These are phyloP conservation scores for Naganishia friedmannii DNA, from an alignment of 768 basidiomycete genomes.

Conservation along the genomic window DNA sequence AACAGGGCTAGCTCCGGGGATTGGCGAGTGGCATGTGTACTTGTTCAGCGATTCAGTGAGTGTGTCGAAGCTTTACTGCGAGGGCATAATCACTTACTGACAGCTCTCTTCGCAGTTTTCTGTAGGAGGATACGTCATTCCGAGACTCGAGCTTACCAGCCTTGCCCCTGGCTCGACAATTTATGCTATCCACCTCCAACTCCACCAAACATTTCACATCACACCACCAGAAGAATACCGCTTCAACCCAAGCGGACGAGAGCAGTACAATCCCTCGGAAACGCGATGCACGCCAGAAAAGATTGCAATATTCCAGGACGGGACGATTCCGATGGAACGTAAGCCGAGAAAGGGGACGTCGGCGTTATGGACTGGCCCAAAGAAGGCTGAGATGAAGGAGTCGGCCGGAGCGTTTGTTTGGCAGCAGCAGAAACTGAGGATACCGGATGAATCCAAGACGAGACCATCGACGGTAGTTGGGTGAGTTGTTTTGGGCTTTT, in stretches of 20 bases:
- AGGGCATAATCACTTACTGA: too few relatives aligned
- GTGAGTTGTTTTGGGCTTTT: not conserved
- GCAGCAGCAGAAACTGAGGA: constrained; percentile 16
- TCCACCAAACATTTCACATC: constrained; percentile 15
- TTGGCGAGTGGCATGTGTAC: constrained; percentile 20
- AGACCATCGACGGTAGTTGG: constrained; percentile 19
- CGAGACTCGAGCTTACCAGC: constrained; percentile 1
- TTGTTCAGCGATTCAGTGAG: constrained; percentile 16
- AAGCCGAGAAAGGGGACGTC: constrained; percentile 4
- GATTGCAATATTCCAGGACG: constrained; percentile 7
- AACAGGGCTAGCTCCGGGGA: constrained; percentile 1
- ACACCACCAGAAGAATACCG: constrained; percentile 19
- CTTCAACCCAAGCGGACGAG: constrained; percentile 21
- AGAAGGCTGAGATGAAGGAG: not conserved
- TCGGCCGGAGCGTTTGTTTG: constrained; percentile 2
- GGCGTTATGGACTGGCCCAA: constrained; percentile 6
- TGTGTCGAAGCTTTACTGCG: too few relatives aligned
- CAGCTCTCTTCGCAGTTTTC: not conserved
- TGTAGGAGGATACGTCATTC: constrained; percentile 12
- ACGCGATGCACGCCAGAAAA: constrained; percentile 13
- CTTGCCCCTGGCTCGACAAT: constrained; percentile 4
- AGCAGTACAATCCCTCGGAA: constrained; percentile 1
- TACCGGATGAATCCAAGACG: constrained; percentile 11
- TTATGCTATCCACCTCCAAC: constrained; percentile 20
- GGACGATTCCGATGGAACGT: constrained; percentile 7